Evolutionary conservation across 2,329 filamentous ascomycete genomes (phyloP).

Genomic region (Aureobasidium melanogenum): DNA sequence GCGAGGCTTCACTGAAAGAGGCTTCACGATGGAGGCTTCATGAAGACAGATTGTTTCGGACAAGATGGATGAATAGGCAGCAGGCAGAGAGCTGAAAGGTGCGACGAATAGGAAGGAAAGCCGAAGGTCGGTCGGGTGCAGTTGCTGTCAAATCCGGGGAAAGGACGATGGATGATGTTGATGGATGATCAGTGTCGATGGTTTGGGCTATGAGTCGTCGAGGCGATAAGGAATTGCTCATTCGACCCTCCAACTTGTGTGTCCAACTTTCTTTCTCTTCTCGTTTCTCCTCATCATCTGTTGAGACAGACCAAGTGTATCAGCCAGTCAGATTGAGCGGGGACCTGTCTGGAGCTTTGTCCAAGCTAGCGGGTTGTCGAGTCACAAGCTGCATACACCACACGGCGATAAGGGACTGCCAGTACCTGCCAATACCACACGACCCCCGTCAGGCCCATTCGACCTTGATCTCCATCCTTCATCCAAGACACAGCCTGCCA

Average conservation of each 20-base stretch:
- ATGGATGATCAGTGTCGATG: not conserved
- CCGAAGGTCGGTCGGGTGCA: not conserved
- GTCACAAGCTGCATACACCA: constrained; percentile 8
- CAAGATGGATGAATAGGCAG: not conserved
- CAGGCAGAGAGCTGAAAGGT: not conserved
- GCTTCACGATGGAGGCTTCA: not conserved
- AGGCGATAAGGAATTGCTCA: constrained; percentile 7
- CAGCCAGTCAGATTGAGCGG: not conserved
- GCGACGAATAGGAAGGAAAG: not conserved
- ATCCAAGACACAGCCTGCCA: not conserved
- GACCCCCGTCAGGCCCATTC: not conserved
- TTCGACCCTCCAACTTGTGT: not conserved
- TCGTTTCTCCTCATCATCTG: not conserved
- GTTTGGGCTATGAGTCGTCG: not conserved
- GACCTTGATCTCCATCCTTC: not conserved
- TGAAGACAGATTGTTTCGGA: not conserved
- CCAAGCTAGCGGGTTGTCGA: constrained; percentile 3
- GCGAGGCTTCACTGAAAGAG: not conserved
- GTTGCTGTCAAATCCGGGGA: not conserved
- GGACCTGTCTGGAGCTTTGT: not conserved
- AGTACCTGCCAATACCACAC: not conserved
- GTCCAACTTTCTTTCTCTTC: not conserved
- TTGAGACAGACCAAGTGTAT: too few species aligned
- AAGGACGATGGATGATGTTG: not conserved
- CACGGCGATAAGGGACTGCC: not conserved